These are phyloP conservation scores for Cynara cardunculus DNA, from an alignment of 129 eudicot species.

Conservation along the genomic window DNA sequence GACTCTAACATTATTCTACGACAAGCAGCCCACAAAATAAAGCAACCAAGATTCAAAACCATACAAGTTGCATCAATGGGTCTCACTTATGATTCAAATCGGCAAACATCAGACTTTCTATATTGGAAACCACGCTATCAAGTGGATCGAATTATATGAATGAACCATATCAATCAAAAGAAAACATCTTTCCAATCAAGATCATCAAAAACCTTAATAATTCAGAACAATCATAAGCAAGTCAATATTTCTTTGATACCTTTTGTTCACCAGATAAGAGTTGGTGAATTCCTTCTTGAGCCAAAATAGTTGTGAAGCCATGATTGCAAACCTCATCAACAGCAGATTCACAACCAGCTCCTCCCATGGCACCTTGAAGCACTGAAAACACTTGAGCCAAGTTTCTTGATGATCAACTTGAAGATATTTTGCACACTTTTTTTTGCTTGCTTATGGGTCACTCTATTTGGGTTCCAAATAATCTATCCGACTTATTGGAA, in stretches of 20 bases:
- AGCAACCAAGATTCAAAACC: background rate
- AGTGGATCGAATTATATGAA: background rate
- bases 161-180: background rate
- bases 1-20: background rate
- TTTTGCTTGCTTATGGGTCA: constrained; percentile 26
- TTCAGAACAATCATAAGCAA: background rate
- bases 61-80: constrained; percentile 1
- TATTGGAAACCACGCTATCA: background rate
- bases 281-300: constrained; percentile 36
- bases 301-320: constrained; percentile 26
- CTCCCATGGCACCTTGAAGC: constrained; percentile 30
- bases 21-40: background rate
- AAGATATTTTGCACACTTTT: constrained; percentile 16
- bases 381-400: background rate
- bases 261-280: constrained; percentile 33
- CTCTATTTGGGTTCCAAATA: constrained; percentile 10
- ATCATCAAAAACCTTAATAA: background rate
- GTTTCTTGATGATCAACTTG: background rate
- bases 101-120: background rate
- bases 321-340: constrained; percentile 8
- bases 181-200: constrained; percentile 9
- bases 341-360: constrained; percentile 19
- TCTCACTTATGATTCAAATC: background rate
- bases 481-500: constrained; percentile 16
- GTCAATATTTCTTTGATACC: constrained; percentile 11